These are phyloP conservation scores for Amorphotheca resinae DNA, from an alignment of 495 filamentous ascomycete species.

Conservation along the genomic window DNA sequence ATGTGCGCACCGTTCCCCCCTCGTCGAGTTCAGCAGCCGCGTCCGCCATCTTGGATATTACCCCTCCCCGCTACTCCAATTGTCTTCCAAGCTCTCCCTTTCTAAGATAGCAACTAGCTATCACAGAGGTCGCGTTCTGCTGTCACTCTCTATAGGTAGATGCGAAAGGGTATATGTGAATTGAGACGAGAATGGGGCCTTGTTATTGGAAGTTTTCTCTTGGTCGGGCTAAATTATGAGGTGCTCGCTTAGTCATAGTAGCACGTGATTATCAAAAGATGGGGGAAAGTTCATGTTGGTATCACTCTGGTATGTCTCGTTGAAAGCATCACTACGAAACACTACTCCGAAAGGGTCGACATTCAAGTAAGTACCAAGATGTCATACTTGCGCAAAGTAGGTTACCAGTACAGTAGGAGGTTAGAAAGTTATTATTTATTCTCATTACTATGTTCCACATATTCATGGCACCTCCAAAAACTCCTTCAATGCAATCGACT, in stretches of 20 bases:
- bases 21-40: constrained; percentile 18
- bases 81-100: not conserved
- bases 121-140: not conserved
- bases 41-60: constrained; percentile 17
- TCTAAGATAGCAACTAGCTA: not conserved
- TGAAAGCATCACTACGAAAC: too few relatives aligned
- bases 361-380: too few relatives aligned
- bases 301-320: too few relatives aligned
- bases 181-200: not conserved
- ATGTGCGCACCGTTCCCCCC: constrained; percentile 31
- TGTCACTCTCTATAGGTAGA: not conserved
- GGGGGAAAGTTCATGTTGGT: too few relatives aligned
- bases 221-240: not conserved
- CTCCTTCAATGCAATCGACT: too few relatives aligned
- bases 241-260: not conserved
- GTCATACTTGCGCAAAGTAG: too few relatives aligned
- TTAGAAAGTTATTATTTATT: too few relatives aligned
- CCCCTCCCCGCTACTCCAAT: constrained; percentile 5
- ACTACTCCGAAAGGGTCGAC: too few relatives aligned
- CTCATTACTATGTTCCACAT: too few relatives aligned
- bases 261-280: not conserved
- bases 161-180: not conserved
- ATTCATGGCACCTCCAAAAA: too few relatives aligned
- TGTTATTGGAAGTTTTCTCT: not conserved
- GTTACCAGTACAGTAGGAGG: too few relatives aligned